phyloP scores from a whole-genome alignment of 352 stramenopile species.

The Pythium rhizo-oryzae region DNA sequence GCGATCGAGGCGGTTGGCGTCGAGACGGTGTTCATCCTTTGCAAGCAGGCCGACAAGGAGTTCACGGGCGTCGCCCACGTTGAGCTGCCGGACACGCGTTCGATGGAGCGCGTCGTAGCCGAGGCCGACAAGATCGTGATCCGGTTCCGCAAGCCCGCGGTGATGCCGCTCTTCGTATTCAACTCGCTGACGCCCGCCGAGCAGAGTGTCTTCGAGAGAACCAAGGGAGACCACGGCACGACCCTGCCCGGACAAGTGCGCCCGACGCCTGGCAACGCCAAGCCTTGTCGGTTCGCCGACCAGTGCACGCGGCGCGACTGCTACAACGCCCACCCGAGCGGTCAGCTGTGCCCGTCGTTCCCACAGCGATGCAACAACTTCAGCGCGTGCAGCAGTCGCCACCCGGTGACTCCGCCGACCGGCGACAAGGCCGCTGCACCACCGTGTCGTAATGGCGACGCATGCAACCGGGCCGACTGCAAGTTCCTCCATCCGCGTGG shows the following conservation, averaged over 20 bases:
- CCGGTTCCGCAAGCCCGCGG: slow-evolving; percentile 54
- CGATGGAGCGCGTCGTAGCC: slow-evolving; percentile 61
- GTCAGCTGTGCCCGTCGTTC: slow-evolving; percentile 23
- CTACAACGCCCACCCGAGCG: slow-evolving; percentile 18
- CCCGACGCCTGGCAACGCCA: neutral
- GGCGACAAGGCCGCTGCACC: neutral
- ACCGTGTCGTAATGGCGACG: slow-evolving; percentile 7
- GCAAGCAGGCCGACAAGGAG: slow-evolving; percentile 70
- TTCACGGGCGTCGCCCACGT: slow-evolving; percentile 77
- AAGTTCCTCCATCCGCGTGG: slow-evolving; percentile 15
- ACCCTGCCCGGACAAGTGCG: neutral
- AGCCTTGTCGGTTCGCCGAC: slow-evolving; percentile 14
- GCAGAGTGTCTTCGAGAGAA: slow-evolving; percentile 84
- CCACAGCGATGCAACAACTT: slow-evolving; percentile 14
- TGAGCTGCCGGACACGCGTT: slow-evolving; percentile 76
- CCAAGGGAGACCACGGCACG: slow-evolving; percentile 17
- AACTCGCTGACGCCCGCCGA: slow-evolving; percentile 66
- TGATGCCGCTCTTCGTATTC: slow-evolving; percentile 59
- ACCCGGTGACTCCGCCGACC: slow-evolving; percentile 7
- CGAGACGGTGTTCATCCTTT: slow-evolving; percentile 74
- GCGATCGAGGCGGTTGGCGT: slow-evolving; percentile 53
- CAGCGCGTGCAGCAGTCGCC: slow-evolving; percentile 9
- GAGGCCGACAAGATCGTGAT: slow-evolving; percentile 62
- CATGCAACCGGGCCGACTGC: neutral
- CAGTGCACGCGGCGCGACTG: slow-evolving; percentile 25